Base-by-base conservation (phyloP, 305 asterid genomes). In the Fraxinus velutina region DNA sequence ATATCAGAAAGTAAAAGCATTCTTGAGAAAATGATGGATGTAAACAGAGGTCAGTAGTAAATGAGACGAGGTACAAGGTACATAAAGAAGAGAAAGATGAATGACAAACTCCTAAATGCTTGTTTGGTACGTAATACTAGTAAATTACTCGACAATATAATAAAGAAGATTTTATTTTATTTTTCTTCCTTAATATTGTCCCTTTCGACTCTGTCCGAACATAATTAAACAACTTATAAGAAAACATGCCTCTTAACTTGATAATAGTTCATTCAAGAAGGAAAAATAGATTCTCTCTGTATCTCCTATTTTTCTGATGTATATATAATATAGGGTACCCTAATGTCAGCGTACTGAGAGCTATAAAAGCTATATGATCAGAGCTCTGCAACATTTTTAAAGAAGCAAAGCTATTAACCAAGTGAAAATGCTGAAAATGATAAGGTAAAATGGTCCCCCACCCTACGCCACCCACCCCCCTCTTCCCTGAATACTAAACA, bases 221-320 rank as follows among this genome's bases (percentile, higher is more conserved):
- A 79, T 73, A 34, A 77, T 76, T 82, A 72, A 78, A 81, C 57
- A 73, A 64, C 57, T 75, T 72, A 82, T 36, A 86, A 22, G 73
- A 27, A 22, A 91, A 88, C 88, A 91, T 88, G 81, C 90, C 79
- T 86, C 50, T 37, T 24, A 88, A 89, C 57, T 81, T 87, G 87
- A 87, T 83, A 86, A 84, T 74, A 79, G 87, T 84, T 85, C 85
- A 84, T 82, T 85, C 83, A 87, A 85, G 50, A 77, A 78, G 82
- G 87, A 81, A 85, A 85, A 88, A 85, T 87, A 89, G 95, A 92
- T 90, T 93, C 93, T 92, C 44, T 75, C 52, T 83, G 81, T 34
- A 66, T 73, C 50, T 80, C 72, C 39, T 70, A 74, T 77, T 72
- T 62, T 76, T 83, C 87, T 79, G 86, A 89, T 85, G 86, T 76